phyloP scores from a whole-genome alignment of 108 stramenopile genomes.

The Discostella stelligeroides region DNA sequence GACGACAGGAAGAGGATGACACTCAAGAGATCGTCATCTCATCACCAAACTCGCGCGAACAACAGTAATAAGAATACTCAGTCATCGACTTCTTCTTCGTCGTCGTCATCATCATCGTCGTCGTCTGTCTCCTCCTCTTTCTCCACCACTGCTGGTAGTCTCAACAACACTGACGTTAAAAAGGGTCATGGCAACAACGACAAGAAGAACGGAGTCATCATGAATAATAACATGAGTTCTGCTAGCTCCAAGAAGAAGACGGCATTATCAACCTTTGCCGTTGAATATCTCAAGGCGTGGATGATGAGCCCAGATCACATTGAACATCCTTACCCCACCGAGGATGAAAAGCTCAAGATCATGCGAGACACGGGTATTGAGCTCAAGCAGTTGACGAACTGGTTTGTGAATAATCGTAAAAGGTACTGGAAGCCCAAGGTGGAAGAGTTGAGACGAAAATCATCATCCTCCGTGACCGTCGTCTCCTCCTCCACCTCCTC shows the following conservation, averaged over 20 bases:
- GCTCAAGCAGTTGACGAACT: slow-evolving; percentile 58
- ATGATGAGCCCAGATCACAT: slow-evolving; percentile 53
- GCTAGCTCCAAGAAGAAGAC: slow-evolving; percentile 35
- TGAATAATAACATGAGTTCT: not conserved
- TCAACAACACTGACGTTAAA: not conserved
- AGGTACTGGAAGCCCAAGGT: slow-evolving; percentile 57
- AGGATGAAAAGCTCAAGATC: slow-evolving; percentile 46
- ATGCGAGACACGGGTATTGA: slow-evolving; percentile 52
- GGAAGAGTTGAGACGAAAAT: slow-evolving; percentile 34
- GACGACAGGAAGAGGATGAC: not conserved
- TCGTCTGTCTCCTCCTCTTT: not conserved
- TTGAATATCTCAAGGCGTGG: slow-evolving; percentile 58
- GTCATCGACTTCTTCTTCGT: not conserved
- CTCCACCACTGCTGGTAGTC: not conserved
- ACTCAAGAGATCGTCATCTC: too few relatives aligned
- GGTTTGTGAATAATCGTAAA: slow-evolving; percentile 63
- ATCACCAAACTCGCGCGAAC: not conserved
- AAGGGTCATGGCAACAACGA: not conserved
- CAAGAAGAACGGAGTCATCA: not conserved
- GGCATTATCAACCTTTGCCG: slow-evolving; percentile 36
- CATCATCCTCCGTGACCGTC: not conserved
- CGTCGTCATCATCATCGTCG: not conserved
- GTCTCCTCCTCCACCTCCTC: not conserved
- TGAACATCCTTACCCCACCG: slow-evolving; percentile 62
- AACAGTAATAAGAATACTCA: not conserved